Evolutionary conservation across 306 rosid species (phyloP).

Genomic region (Cucurbita argyrosperma): DNA sequence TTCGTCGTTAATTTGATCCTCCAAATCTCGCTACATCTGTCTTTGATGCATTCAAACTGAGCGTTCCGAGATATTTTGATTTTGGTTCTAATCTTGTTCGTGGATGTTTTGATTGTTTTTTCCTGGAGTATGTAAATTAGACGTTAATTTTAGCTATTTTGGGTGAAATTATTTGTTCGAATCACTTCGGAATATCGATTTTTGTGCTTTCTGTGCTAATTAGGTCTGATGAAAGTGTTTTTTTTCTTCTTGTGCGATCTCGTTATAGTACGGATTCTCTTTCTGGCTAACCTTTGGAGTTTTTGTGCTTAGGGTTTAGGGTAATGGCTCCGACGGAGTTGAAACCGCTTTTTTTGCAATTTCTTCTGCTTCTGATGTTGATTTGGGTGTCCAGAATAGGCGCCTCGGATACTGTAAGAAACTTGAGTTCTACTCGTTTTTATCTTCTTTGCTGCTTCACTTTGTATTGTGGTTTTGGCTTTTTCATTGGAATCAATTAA

Average conservation of each 20-base stretch:
- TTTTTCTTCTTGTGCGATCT: neutral
- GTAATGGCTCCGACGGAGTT: slow-evolving; percentile 12
- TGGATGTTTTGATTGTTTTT: neutral
- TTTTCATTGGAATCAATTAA: neutral
- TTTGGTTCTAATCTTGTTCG: neutral
- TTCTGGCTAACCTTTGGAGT: neutral
- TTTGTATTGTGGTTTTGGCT: neutral
- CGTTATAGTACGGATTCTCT: neutral
- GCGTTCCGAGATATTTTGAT: neutral
- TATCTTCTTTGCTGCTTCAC: neutral
- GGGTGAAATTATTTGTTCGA: neutral
- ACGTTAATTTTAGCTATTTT: neutral
- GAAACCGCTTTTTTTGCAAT: slow-evolving; percentile 2
- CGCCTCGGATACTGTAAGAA: slow-evolving; percentile 26
- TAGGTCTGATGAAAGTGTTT: neutral
- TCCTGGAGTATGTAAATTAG: neutral
- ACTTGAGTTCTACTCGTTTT: neutral
- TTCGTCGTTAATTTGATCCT: neutral
- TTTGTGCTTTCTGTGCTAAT: neutral
- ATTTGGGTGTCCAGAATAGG: slow-evolving; percentile 9
- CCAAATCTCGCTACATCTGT: neutral
- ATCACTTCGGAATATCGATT: neutral
- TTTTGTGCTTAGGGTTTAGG: slow-evolving; percentile 18
- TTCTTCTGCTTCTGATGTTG: slow-evolving; percentile 11
- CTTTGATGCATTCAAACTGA: neutral